These are phyloP conservation scores for Strobilomyces confusus DNA, from an alignment of 768 basidiomycete genomes.

Conservation along the genomic window DNA sequence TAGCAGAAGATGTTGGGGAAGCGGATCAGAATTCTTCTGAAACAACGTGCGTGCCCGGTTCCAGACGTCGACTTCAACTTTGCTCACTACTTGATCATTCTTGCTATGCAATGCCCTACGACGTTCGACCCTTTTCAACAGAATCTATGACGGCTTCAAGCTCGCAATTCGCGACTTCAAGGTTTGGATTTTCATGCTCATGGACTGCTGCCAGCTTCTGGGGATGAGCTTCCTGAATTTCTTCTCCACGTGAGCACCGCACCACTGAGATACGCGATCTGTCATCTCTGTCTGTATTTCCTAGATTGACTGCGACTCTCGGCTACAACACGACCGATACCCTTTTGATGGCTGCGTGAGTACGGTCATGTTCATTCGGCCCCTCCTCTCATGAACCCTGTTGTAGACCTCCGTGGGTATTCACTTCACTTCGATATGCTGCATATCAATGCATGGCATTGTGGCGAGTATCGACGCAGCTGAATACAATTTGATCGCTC, in stretches of 20 bases:
- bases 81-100: too few species aligned
- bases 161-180: not conserved
- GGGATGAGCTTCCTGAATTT: not conserved
- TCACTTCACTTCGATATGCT: slow-evolving; percentile 48
- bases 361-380: not conserved
- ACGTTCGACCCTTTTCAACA: not conserved
- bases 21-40: not conserved
- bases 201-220: not conserved
- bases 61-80: too few species aligned
- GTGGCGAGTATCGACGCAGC: slow-evolving; percentile 28
- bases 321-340: not conserved
- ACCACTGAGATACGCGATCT: not conserved
- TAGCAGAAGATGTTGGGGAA: not conserved
- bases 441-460: slow-evolving; percentile 54
- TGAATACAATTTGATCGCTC: not conserved
- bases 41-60: not conserved
- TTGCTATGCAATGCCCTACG: too few species aligned
- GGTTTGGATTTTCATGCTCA: not conserved
- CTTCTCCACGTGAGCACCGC: not conserved
- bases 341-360: not conserved
- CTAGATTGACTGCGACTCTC: not conserved
- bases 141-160: not conserved
- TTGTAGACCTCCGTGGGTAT: not conserved
- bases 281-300: not conserved
- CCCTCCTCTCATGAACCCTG: not conserved